These are phyloP conservation scores for Tulasnella sp. DNA, from an alignment of 768 basidiomycete genomes.

Conservation along the genomic window DNA sequence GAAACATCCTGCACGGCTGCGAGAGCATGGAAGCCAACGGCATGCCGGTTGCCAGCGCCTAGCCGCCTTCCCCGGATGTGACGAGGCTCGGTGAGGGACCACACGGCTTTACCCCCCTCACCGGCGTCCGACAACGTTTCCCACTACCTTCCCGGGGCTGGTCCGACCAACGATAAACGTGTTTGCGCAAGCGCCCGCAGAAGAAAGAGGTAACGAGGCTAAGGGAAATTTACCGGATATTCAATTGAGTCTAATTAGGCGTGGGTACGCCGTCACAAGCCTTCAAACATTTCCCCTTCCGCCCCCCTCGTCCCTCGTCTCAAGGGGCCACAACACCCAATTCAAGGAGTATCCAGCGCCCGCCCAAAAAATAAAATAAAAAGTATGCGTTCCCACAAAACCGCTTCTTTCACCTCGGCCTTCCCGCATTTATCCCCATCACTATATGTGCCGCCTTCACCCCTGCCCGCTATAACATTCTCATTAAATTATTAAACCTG, in stretches of 20 bases:
- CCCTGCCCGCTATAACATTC: too few relatives aligned
- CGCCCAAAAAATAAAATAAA: neutral
- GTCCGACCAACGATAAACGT: neutral
- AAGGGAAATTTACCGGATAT: neutral
- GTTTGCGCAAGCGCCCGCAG: neutral
- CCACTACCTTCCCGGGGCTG: neutral
- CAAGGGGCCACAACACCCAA: neutral
- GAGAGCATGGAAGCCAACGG: neutral
- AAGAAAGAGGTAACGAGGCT: neutral
- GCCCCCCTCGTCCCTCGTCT: neutral
- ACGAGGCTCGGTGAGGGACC: neutral
- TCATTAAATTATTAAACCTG: too few relatives aligned
- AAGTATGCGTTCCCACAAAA: neutral
- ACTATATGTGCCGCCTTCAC: too few relatives aligned
- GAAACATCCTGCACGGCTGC: neutral
- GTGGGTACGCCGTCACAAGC: neutral
- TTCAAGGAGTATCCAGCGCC: too few relatives aligned
- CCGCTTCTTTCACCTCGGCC: neutral
- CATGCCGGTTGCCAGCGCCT: slow-evolving; percentile 6
- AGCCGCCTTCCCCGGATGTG: neutral
- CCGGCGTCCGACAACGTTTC: neutral
- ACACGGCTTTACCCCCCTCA: neutral
- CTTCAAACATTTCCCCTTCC: neutral
- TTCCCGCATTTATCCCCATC: too few relatives aligned
- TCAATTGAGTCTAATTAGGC: neutral